Evolutionary conservation across 208 protist species (phyloP).

Genomic region (Crithidia fasciculata): DNA sequence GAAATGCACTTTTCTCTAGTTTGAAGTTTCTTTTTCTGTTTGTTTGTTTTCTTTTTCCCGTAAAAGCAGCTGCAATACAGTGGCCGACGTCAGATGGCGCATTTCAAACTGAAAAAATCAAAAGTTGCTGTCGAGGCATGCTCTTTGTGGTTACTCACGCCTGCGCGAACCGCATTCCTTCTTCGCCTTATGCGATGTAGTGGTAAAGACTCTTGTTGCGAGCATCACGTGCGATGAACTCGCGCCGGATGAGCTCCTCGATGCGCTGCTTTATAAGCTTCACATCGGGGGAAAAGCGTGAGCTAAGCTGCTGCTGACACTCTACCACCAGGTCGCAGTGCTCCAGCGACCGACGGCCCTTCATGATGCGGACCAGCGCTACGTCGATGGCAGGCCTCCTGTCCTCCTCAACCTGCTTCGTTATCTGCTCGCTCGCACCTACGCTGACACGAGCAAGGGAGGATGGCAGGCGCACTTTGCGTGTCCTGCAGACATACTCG

Average conservation of each 20-base stretch:
- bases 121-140: neutral
- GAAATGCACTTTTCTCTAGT: too few species aligned
- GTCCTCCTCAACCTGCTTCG: constrained; percentile 72
- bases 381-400: constrained; percentile 82
- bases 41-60: too few species aligned
- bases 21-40: too few species aligned
- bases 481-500: constrained; percentile 56
- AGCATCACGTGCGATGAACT: constrained; percentile 80
- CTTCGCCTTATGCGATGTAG: constrained; percentile 67
- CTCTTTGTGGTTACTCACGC: too few species aligned
- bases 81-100: too few species aligned
- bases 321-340: constrained; percentile 78
- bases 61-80: too few species aligned
- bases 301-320: constrained; percentile 69
- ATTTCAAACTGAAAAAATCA: too few species aligned
- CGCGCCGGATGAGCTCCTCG: constrained; percentile 84
- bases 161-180: neutral
- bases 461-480: constrained; percentile 64
- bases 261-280: constrained; percentile 87
- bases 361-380: constrained; percentile 89
- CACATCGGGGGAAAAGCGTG: constrained; percentile 67
- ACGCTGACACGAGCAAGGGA: constrained; percentile 47
- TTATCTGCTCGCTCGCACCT: constrained; percentile 42
- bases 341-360: constrained; percentile 65
- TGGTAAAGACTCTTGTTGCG: constrained; percentile 61